Evolutionary conservation across 768 basidiomycete species (phyloP).

Genomic region (Trametes cinnabarina): DNA sequence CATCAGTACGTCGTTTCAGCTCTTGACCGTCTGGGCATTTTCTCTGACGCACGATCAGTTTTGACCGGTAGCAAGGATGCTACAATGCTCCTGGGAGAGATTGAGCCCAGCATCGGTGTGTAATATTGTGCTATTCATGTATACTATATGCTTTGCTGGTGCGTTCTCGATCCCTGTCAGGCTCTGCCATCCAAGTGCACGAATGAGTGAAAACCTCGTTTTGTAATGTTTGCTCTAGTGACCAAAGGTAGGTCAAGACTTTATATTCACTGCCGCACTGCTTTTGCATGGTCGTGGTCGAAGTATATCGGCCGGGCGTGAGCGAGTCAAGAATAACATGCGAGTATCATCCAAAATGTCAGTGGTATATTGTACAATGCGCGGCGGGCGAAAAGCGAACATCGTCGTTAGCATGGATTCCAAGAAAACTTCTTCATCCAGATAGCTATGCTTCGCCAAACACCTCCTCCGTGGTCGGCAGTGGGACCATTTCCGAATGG

Average conservation of each 20-base stretch:
- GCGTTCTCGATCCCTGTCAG: background rate
- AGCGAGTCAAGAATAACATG: no score
- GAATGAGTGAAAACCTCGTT: no score
- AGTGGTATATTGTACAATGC: background rate
- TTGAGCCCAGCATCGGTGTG: conserved; percentile 59
- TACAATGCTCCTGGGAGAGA: conserved; percentile 89
- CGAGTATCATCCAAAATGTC: no score
- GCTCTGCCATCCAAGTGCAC: background rate
- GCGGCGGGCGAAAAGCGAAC: background rate
- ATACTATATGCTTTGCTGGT: background rate
- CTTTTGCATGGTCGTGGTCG: no score
- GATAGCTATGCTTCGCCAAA: conserved; percentile 2
- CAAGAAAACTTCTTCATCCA: no score
- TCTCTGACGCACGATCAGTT: conserved; percentile 45
- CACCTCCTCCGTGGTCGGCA: conserved; percentile 15
- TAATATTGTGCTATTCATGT: conserved; percentile 1
- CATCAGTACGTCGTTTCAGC: conserved; percentile 61
- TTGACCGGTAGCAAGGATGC: conserved; percentile 91
- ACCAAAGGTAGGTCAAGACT: background rate
- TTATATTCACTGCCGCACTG: no score
- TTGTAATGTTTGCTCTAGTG: no score
- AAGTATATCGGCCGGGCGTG: no score
- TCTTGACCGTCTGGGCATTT: conserved; percentile 34
- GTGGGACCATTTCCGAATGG: conserved; percentile 33
- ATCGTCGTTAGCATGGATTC: no score